Conservation (phyloP, 2,329 filamentous ascomycete species). For the Paraphaeosphaeria sporulosa region DNA sequence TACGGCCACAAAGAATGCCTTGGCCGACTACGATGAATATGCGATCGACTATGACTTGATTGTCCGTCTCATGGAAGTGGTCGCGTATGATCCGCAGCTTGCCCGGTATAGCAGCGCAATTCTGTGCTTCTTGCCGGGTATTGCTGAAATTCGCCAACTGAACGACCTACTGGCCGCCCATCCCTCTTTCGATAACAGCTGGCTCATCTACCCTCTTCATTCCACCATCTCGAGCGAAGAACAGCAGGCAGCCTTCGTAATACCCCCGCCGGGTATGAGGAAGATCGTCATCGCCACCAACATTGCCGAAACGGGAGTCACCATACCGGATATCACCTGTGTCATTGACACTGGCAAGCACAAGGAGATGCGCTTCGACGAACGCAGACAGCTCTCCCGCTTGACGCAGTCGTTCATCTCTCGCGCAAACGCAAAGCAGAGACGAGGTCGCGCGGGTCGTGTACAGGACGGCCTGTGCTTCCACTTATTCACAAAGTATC, state of each 20-base stretch:
- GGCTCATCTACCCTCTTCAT: slow-evolving; percentile 89
- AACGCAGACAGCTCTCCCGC: slow-evolving; percentile 86
- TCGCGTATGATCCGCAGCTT: slow-evolving; percentile 74
- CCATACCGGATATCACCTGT: slow-evolving; percentile 96
- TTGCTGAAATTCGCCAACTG: slow-evolving; percentile 87
- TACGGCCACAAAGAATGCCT: slow-evolving; percentile 73
- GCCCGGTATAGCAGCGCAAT: slow-evolving; percentile 84
- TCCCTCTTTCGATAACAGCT: slow-evolving; percentile 75
- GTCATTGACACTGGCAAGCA: slow-evolving; percentile 97
- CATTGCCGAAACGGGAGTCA: slow-evolving; percentile 98
- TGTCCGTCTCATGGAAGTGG: slow-evolving; percentile 76
- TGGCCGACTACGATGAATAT: slow-evolving; percentile 86
- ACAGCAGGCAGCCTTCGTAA: slow-evolving; percentile 88
- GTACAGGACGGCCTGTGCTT: slow-evolving; percentile 96
- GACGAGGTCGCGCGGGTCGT: slow-evolving; percentile 90
- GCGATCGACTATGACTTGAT: slow-evolving; percentile 90
- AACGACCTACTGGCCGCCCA: slow-evolving; percentile 86
- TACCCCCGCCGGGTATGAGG: slow-evolving; percentile 80
- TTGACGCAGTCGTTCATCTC: slow-evolving; percentile 96
- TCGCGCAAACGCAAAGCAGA: slow-evolving; percentile 92
- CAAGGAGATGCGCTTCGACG: slow-evolving; percentile 96
- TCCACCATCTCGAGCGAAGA: slow-evolving; percentile 96
- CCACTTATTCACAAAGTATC: slow-evolving; percentile 89
- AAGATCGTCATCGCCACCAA: slow-evolving; percentile 98
- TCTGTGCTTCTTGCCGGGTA: slow-evolving; percentile 92